A percentile compares a stretch with the other conserved stretches of the same genome.
phyloP scores from a whole-genome alignment of 495 filamentous ascomycete species.

The Penicillium bialowiezense region DNA sequence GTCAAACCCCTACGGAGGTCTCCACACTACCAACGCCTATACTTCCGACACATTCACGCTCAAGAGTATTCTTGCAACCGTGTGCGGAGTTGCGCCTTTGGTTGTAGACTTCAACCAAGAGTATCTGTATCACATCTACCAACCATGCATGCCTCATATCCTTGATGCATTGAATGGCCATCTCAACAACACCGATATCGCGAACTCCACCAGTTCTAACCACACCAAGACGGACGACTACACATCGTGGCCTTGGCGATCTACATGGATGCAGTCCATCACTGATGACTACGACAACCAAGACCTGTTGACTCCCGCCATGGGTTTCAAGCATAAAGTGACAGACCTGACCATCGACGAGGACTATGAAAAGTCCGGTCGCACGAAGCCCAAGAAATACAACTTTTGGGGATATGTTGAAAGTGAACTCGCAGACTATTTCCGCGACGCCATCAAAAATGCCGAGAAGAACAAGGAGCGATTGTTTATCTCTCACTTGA shows the following conservation, averaged over 20 bases:
- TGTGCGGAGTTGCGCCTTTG: constrained; percentile 39
- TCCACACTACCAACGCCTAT: constrained; percentile 33
- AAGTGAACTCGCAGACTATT: constrained; percentile 33
- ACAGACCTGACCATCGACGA: constrained; percentile 29
- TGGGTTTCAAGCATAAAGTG: constrained; percentile 34
- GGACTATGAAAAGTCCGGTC: constrained; percentile 20
- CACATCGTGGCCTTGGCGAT: constrained; percentile 26
- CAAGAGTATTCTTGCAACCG: constrained; percentile 38
- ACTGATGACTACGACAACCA: constrained; percentile 25
- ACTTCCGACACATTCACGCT: constrained; percentile 40
- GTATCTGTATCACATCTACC: constrained; percentile 37
- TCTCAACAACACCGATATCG: constrained; percentile 23
- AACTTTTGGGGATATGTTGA: constrained; percentile 47
- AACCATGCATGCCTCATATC: constrained; percentile 43
- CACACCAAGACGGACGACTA: constrained; percentile 7
- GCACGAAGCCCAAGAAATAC: constrained; percentile 21
- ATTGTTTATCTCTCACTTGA: constrained; percentile 41
- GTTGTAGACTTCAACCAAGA: constrained; percentile 42
- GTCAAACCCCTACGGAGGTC: constrained; percentile 29
- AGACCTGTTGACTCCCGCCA: constrained; percentile 18
- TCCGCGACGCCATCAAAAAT: constrained; percentile 30
- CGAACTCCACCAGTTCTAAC: too few relatives aligned
- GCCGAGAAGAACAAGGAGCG: constrained; percentile 36
- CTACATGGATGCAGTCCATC: constrained; percentile 32
- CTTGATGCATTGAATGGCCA: constrained; percentile 29